Evolutionary conservation across 768 basidiomycete genomes (phyloP).

Genomic region (Cystofilobasidium bisporidii): DNA sequence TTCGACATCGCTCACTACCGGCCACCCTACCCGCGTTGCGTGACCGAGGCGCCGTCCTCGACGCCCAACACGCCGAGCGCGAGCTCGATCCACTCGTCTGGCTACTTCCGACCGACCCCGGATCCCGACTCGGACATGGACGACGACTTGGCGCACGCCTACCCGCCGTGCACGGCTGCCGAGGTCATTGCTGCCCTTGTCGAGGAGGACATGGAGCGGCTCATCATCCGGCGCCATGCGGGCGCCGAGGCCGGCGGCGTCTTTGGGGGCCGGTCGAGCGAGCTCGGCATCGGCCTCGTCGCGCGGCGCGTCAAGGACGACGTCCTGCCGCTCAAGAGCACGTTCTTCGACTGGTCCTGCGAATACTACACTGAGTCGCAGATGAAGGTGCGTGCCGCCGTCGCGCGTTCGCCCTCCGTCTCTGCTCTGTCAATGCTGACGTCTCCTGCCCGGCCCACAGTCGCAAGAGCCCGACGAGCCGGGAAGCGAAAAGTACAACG

Average conservation of each 20-base stretch:
- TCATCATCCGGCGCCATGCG: slow-evolving; percentile 56
- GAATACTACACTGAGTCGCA: slow-evolving; percentile 98
- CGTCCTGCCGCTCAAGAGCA: slow-evolving; percentile 77
- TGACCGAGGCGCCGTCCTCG: neutral
- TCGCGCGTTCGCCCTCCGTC: neutral
- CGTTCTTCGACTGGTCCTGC: slow-evolving; percentile 84
- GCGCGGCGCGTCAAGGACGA: slow-evolving; percentile 59
- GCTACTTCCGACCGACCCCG: slow-evolving; percentile 7
- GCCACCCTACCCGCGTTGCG: slow-evolving; percentile 18
- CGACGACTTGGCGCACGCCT: neutral
- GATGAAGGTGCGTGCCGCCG: slow-evolving; percentile 70
- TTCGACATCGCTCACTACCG: slow-evolving; percentile 24
- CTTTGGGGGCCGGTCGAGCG: slow-evolving; percentile 32
- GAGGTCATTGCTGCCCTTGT: slow-evolving; percentile 81
- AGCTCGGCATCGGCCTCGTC: slow-evolving; percentile 40
- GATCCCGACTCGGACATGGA: slow-evolving; percentile 4
- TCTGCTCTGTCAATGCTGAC: neutral
- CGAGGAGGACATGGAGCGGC: slow-evolving; percentile 87
- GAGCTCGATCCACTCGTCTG: slow-evolving; percentile 18
- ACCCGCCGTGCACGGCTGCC: slow-evolving; percentile 50
- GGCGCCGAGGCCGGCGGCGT: slow-evolving; percentile 32
- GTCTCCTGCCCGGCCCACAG: slow-evolving; percentile 42
- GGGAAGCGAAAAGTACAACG: slow-evolving; percentile 84
- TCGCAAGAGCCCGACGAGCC: slow-evolving; percentile 87
- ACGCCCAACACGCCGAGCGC: slow-evolving; percentile 19